Base-by-base conservation (phyloP, 768 basidiomycete species). In the Hygrocybe coccinea region DNA sequence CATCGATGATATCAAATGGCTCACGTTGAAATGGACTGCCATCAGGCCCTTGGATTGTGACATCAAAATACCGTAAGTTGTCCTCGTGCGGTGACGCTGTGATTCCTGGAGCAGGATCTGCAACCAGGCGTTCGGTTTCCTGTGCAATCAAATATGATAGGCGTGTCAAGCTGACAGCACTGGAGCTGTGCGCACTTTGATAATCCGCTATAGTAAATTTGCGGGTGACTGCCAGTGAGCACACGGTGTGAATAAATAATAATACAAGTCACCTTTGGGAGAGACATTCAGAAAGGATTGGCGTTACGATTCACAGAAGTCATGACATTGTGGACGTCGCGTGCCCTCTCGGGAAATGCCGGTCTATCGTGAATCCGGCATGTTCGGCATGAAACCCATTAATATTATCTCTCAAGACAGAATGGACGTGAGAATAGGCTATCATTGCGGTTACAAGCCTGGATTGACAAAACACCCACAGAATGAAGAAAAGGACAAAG, bases 51-150 rank as follows among this genome's bases (percentile, higher is more conserved):
- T 91, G 80, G 62, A 99, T 95, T 43, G 91, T 89, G 49, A 99
- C 97, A 76, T 99, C 94, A 74, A 99, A 99, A 78, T 99, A 97
- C 51, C 97, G 81, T 55, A 99, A 76, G 73, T 99, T 99, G 67
- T 99, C 97, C 2, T 98, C 94, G 62, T 98, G 97, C 2, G 97
- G 95, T 5, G 78, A 71, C 17, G 97, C 97, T n/a, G 91, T 83
- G 56, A 99, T 98, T 50, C 97, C 97, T 19, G 97, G 97, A 2
- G 95, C 95, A 17, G 95, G 94, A 75, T 99, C 97, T 41, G 91
- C 86, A 44, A 95, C 86, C 14, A 99, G 87, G 33, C 97, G 83
- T 71, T 98, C 95, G 34, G 97, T 99, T 81, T 98, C 97, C 95
- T 98, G 41, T 38, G 17, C 10, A 8, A 22, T 9, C 5, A 14